Evolutionary conservation across 1,284 basidiomycete genomes (phyloP).

Genomic region (Naganishia sp.): DNA sequence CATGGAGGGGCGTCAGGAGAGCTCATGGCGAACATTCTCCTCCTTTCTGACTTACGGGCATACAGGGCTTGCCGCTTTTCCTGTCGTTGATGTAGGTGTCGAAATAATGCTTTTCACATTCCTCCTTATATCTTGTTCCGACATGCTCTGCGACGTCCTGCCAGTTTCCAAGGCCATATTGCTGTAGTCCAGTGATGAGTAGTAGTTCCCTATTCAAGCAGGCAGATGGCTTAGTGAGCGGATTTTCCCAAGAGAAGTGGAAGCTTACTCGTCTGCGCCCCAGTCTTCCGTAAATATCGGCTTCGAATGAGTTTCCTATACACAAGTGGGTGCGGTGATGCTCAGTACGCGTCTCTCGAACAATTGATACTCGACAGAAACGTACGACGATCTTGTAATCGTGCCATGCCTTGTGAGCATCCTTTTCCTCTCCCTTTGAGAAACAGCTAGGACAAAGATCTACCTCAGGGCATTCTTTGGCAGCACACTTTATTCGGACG

Average conservation of each 20-base stretch:
- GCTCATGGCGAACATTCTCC: neutral
- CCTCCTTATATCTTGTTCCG: slow-evolving; percentile 90
- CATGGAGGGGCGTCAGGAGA: neutral
- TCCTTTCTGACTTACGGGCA: slow-evolving; percentile 20
- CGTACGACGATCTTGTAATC: slow-evolving; percentile 88
- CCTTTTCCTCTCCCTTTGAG: slow-evolving; percentile 85
- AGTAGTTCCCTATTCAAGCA: slow-evolving; percentile 70
- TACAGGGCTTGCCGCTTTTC: slow-evolving; percentile 26
- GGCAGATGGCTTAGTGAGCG: slow-evolving; percentile 10
- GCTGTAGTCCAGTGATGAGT: slow-evolving; percentile 83
- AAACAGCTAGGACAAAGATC: slow-evolving; percentile 90
- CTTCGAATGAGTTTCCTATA: slow-evolving; percentile 88
- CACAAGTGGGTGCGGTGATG: neutral
- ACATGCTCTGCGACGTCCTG: slow-evolving; percentile 94
- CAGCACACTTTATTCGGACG: slow-evolving; percentile 88
- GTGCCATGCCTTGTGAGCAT: slow-evolving; percentile 82
- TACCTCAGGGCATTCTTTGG: slow-evolving; percentile 75
- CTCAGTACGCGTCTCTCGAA: neutral
- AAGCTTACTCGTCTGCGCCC: slow-evolving; percentile 90
- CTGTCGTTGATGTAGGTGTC: slow-evolving; percentile 65
- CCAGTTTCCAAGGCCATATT: slow-evolving; percentile 95
- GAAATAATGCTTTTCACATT: slow-evolving; percentile 88
- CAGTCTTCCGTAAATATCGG: slow-evolving; percentile 94
- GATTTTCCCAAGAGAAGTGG: neutral
- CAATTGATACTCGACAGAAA: slow-evolving; percentile 33